These are phyloP conservation scores for Penicillium ucsense DNA, from an alignment of 495 filamentous ascomycete genomes.

Conservation along the genomic window DNA sequence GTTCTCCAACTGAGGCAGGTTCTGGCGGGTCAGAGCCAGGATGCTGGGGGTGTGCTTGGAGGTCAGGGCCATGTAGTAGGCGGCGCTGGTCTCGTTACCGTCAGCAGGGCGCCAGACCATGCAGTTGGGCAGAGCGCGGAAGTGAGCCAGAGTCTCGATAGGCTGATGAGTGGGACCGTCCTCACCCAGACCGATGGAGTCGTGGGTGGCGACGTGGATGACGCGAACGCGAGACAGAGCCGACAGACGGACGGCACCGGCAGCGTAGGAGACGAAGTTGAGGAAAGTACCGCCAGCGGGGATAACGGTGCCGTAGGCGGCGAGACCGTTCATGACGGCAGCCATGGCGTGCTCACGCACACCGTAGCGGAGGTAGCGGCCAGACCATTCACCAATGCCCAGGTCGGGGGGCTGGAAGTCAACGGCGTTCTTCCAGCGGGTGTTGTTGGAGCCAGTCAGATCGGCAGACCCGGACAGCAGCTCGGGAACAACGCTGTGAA, in stretches of 20 bases:
- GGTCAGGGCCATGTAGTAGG: slow-evolving; percentile 92
- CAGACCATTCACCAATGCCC: slow-evolving; percentile 75
- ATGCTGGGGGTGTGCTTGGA: slow-evolving; percentile 87
- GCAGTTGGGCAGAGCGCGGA: slow-evolving; percentile 97
- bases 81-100: slow-evolving; percentile 95
- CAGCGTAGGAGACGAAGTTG: slow-evolving; percentile 99
- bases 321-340: slow-evolving; percentile 95
- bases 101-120: slow-evolving; percentile 99
- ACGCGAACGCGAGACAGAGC: slow-evolving; percentile 82
- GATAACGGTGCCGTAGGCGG: slow-evolving; percentile 90
- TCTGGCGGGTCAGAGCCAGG: slow-evolving; percentile 92
- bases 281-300: slow-evolving; percentile 95
- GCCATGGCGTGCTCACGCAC: slow-evolving; percentile 97
- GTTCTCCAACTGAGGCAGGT: slow-evolving; percentile 94
- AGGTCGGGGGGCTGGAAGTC: slow-evolving; percentile 93
- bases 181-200: slow-evolving; percentile 98
- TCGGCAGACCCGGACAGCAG: slow-evolving; percentile 94
- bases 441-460: slow-evolving; percentile 97
- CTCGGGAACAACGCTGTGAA: slow-evolving; percentile 77
- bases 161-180: slow-evolving; percentile 98
- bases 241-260: slow-evolving; percentile 89
- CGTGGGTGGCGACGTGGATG: slow-evolving; percentile 97
- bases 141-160: slow-evolving; percentile 98
- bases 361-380: slow-evolving; percentile 94
- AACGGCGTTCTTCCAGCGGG: slow-evolving; percentile 89